Conservation (phyloP, 2,329 filamentous ascomycete genomes). For the Hypomyces rosellus region DNA sequence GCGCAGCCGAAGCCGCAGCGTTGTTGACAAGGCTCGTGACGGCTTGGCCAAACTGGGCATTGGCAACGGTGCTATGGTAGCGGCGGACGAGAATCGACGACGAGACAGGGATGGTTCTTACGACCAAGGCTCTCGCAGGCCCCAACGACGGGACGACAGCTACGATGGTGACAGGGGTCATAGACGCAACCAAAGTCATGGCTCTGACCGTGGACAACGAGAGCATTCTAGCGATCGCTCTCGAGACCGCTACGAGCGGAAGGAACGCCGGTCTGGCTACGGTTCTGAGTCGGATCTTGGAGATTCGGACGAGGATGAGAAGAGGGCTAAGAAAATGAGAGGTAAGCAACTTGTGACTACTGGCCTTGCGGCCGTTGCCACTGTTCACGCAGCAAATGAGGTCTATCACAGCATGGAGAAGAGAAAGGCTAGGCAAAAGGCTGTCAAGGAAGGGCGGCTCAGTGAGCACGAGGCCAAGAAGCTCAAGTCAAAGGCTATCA, state of each 20-base stretch:
- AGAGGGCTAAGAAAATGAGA: conserved; percentile 50
- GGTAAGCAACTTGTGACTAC: conserved; percentile 56
- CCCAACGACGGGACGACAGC: conserved; percentile 24
- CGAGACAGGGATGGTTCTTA: conserved; percentile 41
- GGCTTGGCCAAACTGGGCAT: conserved; percentile 57
- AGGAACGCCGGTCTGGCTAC: conserved; percentile 35
- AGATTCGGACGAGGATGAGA: conserved; percentile 52
- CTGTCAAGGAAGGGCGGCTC: conserved; percentile 48
- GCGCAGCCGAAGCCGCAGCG: conserved; percentile 55
- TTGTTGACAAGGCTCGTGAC: conserved; percentile 57
- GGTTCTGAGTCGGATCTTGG: conserved; percentile 50
- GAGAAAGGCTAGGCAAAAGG: conserved; percentile 45
- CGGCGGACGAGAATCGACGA: conserved; percentile 32
- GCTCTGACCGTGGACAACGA: conserved; percentile 40
- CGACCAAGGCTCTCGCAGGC: conserved; percentile 35
- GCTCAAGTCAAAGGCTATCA: conserved; percentile 49
- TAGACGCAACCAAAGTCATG: conserved; percentile 32
- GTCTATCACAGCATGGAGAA: conserved; percentile 55
- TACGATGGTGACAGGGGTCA: conserved; percentile 42
- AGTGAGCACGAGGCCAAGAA: conserved; percentile 47
- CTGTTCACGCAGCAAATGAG: conserved; percentile 53
- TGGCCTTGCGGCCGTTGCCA: conserved; percentile 51
- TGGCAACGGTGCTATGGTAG: conserved; percentile 38
- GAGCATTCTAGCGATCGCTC: conserved; percentile 33
- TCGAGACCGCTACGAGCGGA: conserved; percentile 11